Evolutionary conservation across 2,329 filamentous ascomycete species (phyloP).

Genomic region (Grosmannia penicillata): DNA sequence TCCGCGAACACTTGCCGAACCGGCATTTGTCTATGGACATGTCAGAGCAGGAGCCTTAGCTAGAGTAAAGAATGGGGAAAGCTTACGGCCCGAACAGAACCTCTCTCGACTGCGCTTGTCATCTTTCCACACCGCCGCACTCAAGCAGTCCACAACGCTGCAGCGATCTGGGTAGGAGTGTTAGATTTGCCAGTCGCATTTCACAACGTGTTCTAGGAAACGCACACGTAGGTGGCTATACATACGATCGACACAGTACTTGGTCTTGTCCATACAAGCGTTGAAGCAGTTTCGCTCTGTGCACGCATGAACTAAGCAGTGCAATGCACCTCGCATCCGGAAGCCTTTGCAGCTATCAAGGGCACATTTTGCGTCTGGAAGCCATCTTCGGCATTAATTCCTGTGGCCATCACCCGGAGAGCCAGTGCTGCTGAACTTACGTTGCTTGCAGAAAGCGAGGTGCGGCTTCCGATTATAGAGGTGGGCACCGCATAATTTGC

Average conservation of each 20-base stretch:
- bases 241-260: slow-evolving; percentile 5
- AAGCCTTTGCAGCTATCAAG: background rate
- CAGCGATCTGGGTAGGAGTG: slow-evolving; percentile 4
- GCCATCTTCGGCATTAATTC: background rate
- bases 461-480: slow-evolving; percentile 4
- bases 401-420: no score
- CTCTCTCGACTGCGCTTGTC: slow-evolving; percentile 3
- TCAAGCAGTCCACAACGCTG: background rate
- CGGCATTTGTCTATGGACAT: slow-evolving; percentile 6
- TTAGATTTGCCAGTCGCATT: no score
- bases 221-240: background rate
- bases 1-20: background rate
- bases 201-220: no score
- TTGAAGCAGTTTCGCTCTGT: slow-evolving; percentile 5
- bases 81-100: slow-evolving; percentile 7
- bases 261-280: background rate
- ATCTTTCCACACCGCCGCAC: slow-evolving; percentile 5
- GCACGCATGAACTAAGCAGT: slow-evolving; percentile 9
- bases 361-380: slow-evolving; percentile 3
- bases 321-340: background rate
- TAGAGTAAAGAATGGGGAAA: background rate
- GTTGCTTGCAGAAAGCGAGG: slow-evolving; percentile 5
- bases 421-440: background rate
- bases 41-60: background rate
- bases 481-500: no score